Evolutionary conservation across 2,329 filamentous ascomycete species (phyloP).

Genomic region (Fusarium floridanum): DNA sequence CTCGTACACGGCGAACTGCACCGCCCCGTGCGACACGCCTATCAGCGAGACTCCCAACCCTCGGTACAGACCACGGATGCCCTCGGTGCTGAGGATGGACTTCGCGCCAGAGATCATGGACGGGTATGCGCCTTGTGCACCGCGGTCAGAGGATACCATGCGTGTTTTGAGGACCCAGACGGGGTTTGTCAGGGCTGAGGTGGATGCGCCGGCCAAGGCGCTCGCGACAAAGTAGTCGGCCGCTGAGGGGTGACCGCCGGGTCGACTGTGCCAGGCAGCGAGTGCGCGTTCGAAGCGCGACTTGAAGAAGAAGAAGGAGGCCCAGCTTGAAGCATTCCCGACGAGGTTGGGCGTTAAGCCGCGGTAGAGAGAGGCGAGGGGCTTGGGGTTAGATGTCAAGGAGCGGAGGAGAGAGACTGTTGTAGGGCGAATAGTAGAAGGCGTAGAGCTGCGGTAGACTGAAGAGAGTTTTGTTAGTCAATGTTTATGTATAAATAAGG

Average conservation of each 20-base stretch:
- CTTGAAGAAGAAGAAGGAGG: conserved; percentile 89
- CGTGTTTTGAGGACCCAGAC: conserved; percentile 99
- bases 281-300: conserved; percentile 65
- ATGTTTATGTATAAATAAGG: too few species aligned
- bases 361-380: conserved; percentile 82
- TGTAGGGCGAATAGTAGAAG: conserved; percentile 57
- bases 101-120: conserved; percentile 79
- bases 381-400: conserved; percentile 64
- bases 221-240: conserved; percentile 87
- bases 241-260: conserved; percentile 53
- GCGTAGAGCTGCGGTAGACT: conserved; percentile 65
- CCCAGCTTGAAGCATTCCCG: conserved; percentile 92
- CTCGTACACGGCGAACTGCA: conserved; percentile 98
- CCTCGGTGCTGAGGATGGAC: conserved; percentile 78
- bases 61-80: conserved; percentile 85
- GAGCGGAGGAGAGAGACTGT: conserved; percentile 66
- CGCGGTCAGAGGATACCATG: conserved; percentile 88
- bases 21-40: conserved; percentile 90
- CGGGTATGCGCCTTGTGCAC: conserved; percentile 82
- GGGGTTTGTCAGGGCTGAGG: conserved; percentile 89
- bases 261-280: conserved; percentile 40
- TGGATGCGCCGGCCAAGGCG: conserved; percentile 76
- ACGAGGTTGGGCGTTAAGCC: conserved; percentile 91
- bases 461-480: conserved; percentile 11
- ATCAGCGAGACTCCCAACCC: conserved; percentile 86